Evolutionary conservation across 768 basidiomycete species (phyloP), one percentile per base, ranked within the genome.

Genomic region (Auriscalpium orientale): DNA sequence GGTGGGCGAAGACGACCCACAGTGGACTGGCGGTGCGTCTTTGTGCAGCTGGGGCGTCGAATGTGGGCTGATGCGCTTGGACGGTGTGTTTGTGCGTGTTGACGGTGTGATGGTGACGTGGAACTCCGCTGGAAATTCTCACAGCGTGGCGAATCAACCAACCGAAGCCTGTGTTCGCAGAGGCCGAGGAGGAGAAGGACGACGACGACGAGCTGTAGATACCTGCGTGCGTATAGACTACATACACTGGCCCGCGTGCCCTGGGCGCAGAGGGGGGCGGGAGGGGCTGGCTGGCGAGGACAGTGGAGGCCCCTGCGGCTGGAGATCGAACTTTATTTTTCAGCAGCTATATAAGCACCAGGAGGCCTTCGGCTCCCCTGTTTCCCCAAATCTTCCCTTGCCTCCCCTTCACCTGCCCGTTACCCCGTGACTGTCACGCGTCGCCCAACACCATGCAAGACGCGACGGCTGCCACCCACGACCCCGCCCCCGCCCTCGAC

Each of bases 121-220:
- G 58, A 62, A 65, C 54, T 58, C 56, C 53, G 65, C 61, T 15
- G 63, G 43, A 49, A 55, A 76, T 72, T 70, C 73, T 76, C 78
- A 62, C 75, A 94, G 91, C 92, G 40, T 93, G 92, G 91, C 81
- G 77, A 72, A 71, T 75, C 65, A 93, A 87, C 72, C 91, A 95
- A 68, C 91, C 93, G 54, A 83, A 84, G 68, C 82, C 92, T 0
- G 89, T 95, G 57, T 95, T 95, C 68, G 81, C 84, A 49, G 74
- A 82, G 57, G 79, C 70, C 55, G 74, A 78, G 60, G 74, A 79
- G 63, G 74, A 79, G 53, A 77, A 81, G 61, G 81, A 84, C 58
- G 76, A 80, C 56, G 80, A 84, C 59, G 75, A 79, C 59, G 79
- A 81, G 64, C 69, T 74, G 47, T 61, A 71, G 65, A 66, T 74